Conservation (phyloP, 2,329 filamentous ascomycete species). For the Septoria petroselini region DNA sequence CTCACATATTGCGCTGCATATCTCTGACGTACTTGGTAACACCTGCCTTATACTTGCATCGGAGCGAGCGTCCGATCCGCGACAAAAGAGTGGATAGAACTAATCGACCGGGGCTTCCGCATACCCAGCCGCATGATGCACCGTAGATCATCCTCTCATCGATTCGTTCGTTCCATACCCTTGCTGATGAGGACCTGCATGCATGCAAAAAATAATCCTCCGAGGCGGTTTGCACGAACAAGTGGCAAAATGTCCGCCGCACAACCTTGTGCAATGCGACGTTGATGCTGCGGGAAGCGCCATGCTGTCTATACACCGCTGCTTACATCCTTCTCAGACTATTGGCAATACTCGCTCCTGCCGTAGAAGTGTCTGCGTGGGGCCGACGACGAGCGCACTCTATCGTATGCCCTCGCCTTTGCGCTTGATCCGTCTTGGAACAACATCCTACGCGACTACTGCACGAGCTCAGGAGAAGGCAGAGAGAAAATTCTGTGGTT, state of each 20-base stretch:
- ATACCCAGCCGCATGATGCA: conserved; percentile 1
- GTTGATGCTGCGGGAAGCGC: no score
- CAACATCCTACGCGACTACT: conserved; percentile 2
- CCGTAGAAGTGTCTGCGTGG: neutral
- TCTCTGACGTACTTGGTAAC: conserved; percentile 12
- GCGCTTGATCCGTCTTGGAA: no score
- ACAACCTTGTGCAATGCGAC: no score
- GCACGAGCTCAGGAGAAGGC: conserved; percentile 8
- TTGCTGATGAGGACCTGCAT: neutral
- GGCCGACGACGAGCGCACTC: conserved; percentile 6
- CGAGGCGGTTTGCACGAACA: neutral
- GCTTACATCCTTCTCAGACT: neutral
- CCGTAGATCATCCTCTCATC: neutral
- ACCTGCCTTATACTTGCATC: conserved; percentile 3
- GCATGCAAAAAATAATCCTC: neutral
- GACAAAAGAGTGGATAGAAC: neutral
- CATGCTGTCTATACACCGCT: neutral
- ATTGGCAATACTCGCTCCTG: neutral
- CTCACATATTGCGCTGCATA: conserved; percentile 6
- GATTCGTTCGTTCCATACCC: neutral
- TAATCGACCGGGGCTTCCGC: conserved; percentile 4
- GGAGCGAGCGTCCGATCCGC: conserved; percentile 9
- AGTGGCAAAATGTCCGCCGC: no score
- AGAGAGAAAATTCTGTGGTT: conserved; percentile 12
- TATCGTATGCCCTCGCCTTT: conserved; percentile 8